Evolutionary conservation across 2,329 filamentous ascomycete species (phyloP).

Genomic region (Kalmusia sp.): DNA sequence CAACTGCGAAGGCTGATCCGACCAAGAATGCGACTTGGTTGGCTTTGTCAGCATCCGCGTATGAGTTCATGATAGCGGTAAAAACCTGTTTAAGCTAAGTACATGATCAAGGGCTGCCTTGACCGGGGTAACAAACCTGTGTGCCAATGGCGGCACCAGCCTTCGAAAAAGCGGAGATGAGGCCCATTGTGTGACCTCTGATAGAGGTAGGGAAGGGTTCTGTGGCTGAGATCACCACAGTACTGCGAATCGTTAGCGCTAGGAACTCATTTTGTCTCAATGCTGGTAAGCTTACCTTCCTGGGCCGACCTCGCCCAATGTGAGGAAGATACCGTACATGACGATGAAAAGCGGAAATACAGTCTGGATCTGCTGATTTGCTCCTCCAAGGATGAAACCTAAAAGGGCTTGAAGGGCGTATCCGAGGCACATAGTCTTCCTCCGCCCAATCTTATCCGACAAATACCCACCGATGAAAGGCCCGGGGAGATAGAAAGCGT

Average conservation of each 20-base stretch:
- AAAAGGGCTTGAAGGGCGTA: constrained; percentile 31
- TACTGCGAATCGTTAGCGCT: constrained; percentile 6
- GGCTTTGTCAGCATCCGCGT: constrained; percentile 26
- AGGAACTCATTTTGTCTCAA: not conserved
- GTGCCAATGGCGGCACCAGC: constrained; percentile 38
- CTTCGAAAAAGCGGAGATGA: constrained; percentile 31
- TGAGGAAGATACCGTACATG: constrained; percentile 36
- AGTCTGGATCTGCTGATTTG: constrained; percentile 34
- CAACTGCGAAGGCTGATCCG: constrained; percentile 31
- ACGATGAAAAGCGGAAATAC: constrained; percentile 39
- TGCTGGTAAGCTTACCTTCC: constrained; percentile 18
- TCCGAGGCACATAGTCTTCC: constrained; percentile 32
- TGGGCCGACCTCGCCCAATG: constrained; percentile 33
- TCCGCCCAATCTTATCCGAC: constrained; percentile 31
- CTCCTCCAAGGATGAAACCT: constrained; percentile 34
- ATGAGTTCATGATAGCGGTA: constrained; percentile 33
- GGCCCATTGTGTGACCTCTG: constrained; percentile 33
- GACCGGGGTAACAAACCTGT: not conserved
- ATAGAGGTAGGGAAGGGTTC: constrained; percentile 36
- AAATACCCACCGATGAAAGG: constrained; percentile 35
- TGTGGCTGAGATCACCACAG: constrained; percentile 27
- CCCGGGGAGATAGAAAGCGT: constrained; percentile 37
- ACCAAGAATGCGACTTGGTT: constrained; percentile 35
- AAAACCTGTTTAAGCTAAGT: constrained; percentile 20
- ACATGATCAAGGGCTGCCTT: no score